Evolutionary conservation across 805 yeast species (phyloP), one percentile per base, ranked within the genome.

Genomic region (Saccharomycopsis sp.): DNA sequence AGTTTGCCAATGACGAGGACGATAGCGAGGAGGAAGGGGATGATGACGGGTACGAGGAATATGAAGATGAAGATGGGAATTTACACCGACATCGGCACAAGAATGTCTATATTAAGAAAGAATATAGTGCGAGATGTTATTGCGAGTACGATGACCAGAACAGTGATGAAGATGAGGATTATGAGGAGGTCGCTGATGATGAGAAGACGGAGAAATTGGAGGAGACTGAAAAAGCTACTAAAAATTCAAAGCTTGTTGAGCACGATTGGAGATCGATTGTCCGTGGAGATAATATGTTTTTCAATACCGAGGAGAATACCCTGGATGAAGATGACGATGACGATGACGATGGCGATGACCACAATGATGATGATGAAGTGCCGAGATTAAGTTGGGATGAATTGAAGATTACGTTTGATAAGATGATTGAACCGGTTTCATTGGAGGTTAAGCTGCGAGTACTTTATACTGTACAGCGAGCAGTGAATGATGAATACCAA

Each of bases 261-360:
- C 65, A 75, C 28, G 88, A 82, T 60, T 80, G 88, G 85, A 63
- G 87, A 53, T 88, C 81, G 58, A 66, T 79, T 9, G 82, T 85
- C 2, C 63, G 87, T 40, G 85, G 77, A 2, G 65, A 65, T 1
- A 82, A 82, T 55, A 59, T 62, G 9, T 59, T 62, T 29, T 63
- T 66, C 38, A 53, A 60, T 2, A 50, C 55, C 7, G 38, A 27
- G 13, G 17, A 33, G 5, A 35, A 37, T 23, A 14, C 38, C 16
- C 29, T 17, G 16, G 44, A 40, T 4, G 39, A 29, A 33, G 40
- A 44, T 14, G 34, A n/a, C 5, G 44, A 44, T 5, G 44, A 40
- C 9, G 31, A 34, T 28, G 41, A 36, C 19, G 48, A 37, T 17
- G 49, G 37, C 13, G 4, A 26, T 35, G 40, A 37, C 9, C 7